Conservation (phyloP, 208 protist genomes). For the Porcisia deanei region DNA sequence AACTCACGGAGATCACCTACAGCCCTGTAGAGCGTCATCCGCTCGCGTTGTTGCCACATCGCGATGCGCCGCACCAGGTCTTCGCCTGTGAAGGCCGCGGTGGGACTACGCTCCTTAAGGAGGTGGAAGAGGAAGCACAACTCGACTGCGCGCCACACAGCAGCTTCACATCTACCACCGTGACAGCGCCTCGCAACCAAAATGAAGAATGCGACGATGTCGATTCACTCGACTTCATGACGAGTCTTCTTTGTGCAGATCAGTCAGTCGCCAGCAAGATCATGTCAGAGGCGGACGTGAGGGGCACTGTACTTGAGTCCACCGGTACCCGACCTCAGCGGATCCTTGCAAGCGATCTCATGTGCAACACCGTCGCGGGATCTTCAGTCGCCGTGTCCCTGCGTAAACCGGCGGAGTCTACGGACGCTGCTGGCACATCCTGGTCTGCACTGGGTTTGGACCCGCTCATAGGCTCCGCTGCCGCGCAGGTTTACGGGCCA, state of each 20-base stretch:
- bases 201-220: not conserved
- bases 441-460: constrained; percentile 68
- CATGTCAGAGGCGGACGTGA: constrained; percentile 47
- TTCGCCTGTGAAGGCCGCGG: constrained; percentile 54
- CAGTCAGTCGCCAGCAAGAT: constrained; percentile 56
- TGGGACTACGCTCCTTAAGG: constrained; percentile 50
- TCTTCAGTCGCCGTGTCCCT: not conserved
- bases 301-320: constrained; percentile 61
- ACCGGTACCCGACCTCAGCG: constrained; percentile 39
- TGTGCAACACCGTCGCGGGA: not conserved
- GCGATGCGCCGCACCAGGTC: constrained; percentile 25
- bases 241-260: constrained; percentile 19
- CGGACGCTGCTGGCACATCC: constrained; percentile 38
- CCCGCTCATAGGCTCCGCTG: constrained; percentile 40
- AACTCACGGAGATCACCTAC: constrained; percentile 60
- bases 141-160: not conserved
- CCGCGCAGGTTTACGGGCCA: constrained; percentile 44
- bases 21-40: constrained; percentile 71
- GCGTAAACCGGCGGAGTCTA: constrained; percentile 20
- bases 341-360: constrained; percentile 50
- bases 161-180: not conserved
- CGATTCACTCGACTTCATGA: constrained; percentile 19
- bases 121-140: not conserved
- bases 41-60: constrained; percentile 49
- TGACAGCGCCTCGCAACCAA: not conserved